Percentiles rank a stretch among this genome's conserved stretches.
Conservation (phyloP, 495 filamentous ascomycete genomes). For the Daldinia childiae region DNA sequence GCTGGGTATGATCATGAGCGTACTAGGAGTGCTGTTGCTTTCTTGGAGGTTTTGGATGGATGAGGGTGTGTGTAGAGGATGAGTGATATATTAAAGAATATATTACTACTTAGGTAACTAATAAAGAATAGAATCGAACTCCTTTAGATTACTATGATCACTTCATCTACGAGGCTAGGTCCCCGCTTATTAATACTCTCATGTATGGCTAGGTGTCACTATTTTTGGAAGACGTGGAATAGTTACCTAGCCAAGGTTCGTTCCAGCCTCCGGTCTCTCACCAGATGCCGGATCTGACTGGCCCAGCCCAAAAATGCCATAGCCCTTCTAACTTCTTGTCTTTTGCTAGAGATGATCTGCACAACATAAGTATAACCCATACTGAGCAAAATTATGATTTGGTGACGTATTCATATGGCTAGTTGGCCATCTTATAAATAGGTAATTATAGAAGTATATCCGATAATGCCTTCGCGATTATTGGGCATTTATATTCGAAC, state of each 20-base stretch:
- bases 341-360: not conserved
- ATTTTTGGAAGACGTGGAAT: not conserved
- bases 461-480: too few relatives aligned
- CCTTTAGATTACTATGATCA: not conserved
- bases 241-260: not conserved
- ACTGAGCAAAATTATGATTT: too few relatives aligned
- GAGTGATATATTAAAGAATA: not conserved
- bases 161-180: not conserved
- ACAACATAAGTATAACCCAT: too few relatives aligned
- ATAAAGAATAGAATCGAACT: not conserved
- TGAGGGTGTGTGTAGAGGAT: not conserved
- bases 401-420: too few relatives aligned
- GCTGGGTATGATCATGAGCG: slow-evolving; percentile 42
- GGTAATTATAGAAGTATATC: too few relatives aligned
- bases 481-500: too few relatives aligned
- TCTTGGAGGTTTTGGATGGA: slow-evolving; percentile 25
- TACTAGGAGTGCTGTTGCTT: slow-evolving; percentile 17
- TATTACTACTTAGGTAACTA: not conserved
- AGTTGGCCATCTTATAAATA: too few relatives aligned
- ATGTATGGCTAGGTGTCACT: not conserved
- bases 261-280: not conserved
- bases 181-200: not conserved
- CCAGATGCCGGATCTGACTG: not conserved
- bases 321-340: not conserved
- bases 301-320: not conserved